Evolutionary conservation across 1,139 yeast species (phyloP).

Genomic region (Entelexis paramagnoliae): DNA sequence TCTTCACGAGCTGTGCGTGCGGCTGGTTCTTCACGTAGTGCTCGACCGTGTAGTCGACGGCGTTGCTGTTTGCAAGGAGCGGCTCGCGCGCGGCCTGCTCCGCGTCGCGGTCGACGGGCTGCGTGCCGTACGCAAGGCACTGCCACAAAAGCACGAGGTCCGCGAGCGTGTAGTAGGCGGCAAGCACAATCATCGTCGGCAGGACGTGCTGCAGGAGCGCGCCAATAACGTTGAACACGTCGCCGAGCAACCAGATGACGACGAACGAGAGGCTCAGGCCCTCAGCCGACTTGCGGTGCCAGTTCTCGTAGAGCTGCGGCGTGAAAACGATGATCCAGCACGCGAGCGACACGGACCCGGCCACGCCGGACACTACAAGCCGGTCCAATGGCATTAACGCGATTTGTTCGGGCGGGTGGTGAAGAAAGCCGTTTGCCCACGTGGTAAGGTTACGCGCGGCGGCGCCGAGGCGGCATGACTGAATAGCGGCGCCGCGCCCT

Average conservation of each 20-base stretch:
- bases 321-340: conserved; percentile 98
- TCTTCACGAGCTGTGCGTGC: conserved; percentile 35
- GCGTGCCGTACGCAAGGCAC: conserved; percentile 55
- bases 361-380: conserved; percentile 22
- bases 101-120: conserved; percentile 30
- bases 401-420: not conserved
- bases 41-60: conserved; percentile 9
- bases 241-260: conserved; percentile 78
- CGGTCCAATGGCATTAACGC: conserved; percentile 10
- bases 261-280: conserved; percentile 78
- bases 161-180: conserved; percentile 83
- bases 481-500: too few relatives aligned
- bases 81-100: conserved; percentile 15
- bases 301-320: conserved; percentile 91
- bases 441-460: not conserved
- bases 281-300: conserved; percentile 69
- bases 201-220: conserved; percentile 78
- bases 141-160: conserved; percentile 75
- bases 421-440: not conserved
- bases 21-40: not conserved
- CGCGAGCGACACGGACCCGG: conserved; percentile 69
- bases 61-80: conserved; percentile 8
- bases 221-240: conserved; percentile 81
- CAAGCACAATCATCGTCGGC: conserved; percentile 86
- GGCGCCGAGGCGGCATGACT: not conserved